These are phyloP conservation scores for Cryphonectria naterciae DNA, from an alignment of 2,329 filamentous ascomycete species.

Conservation along the genomic window DNA sequence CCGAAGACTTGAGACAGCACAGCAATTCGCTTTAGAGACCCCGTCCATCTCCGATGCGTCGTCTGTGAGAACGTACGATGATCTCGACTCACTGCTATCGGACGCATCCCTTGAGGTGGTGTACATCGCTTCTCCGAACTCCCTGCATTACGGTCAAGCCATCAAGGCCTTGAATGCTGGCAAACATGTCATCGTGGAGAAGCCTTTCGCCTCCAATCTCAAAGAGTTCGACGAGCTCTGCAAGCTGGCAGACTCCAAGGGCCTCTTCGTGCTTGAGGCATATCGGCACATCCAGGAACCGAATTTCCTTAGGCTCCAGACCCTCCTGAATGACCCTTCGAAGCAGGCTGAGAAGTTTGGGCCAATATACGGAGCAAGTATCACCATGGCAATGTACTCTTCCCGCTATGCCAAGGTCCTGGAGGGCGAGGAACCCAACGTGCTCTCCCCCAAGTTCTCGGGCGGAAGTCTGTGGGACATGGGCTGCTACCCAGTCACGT, in stretches of 20 bases:
- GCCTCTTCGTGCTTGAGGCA: conserved; percentile 30
- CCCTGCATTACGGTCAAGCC: conserved; percentile 48
- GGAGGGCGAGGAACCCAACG: conserved; percentile 28
- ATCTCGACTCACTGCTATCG: conserved; percentile 24
- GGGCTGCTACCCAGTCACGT: conserved; percentile 27
- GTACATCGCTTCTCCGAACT: conserved; percentile 53
- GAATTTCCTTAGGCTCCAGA: conserved; percentile 26
- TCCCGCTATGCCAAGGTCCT: conserved; percentile 27
- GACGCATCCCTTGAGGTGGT: conserved; percentile 38
- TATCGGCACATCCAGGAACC: conserved; percentile 28
- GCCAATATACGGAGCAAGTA: conserved; percentile 22
- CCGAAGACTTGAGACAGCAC: conserved; percentile 24
- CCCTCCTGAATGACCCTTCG: conserved; percentile 20
- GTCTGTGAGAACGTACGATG: conserved; percentile 26
- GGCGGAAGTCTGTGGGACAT: conserved; percentile 27
- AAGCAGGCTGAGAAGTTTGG: conserved; percentile 25
- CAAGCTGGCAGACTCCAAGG: conserved; percentile 38
- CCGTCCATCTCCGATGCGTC: conserved; percentile 24
- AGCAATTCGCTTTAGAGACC: conserved; percentile 21
- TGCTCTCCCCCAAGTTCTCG: conserved; percentile 27
- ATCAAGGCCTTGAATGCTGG: conserved; percentile 54
- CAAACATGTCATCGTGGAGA: conserved; percentile 60
- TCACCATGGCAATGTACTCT: conserved; percentile 25
- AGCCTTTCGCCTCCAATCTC: conserved; percentile 56
- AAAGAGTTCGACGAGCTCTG: conserved; percentile 52